Evolutionary conservation across 176 grass and related monocot genomes (phyloP).

Genomic region (bread wheat (Triticum aestivum)): DNA sequence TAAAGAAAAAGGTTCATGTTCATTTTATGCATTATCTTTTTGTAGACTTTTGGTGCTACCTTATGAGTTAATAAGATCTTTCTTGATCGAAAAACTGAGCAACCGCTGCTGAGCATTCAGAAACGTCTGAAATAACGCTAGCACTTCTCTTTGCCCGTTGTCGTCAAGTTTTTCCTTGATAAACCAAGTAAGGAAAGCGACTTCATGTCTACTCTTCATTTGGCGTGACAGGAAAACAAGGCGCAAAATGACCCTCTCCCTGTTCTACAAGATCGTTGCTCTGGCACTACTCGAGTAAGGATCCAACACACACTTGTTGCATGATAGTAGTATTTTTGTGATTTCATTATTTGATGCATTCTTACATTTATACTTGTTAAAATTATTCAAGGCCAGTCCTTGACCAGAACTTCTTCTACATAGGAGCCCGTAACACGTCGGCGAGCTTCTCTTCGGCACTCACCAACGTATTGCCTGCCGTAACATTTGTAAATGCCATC

Average conservation of each 20-base stretch:
- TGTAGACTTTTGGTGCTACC: no score
- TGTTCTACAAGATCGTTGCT: slow-evolving; percentile 71
- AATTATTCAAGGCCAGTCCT: slow-evolving; percentile 70
- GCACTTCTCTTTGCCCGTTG: background rate
- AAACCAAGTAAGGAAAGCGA: background rate
- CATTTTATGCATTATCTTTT: background rate
- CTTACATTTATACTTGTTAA: background rate
- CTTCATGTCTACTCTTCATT: background rate
- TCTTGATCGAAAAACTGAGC: background rate
- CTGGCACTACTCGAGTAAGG: slow-evolving; percentile 73
- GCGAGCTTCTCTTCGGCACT: slow-evolving; percentile 86
- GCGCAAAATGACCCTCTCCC: slow-evolving; percentile 56
- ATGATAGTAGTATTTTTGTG: background rate
- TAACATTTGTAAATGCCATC: slow-evolving; percentile 81
- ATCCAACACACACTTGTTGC: slow-evolving; percentile 1
- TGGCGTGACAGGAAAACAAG: slow-evolving; percentile 63
- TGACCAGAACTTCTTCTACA: slow-evolving; percentile 95
- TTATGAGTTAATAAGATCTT: no score
- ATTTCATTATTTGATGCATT: background rate
- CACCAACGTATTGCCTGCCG: slow-evolving; percentile 69
- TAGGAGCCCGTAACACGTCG: slow-evolving; percentile 75
- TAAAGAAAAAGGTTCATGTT: background rate
- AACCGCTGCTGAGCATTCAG: background rate
- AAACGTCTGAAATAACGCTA: background rate
- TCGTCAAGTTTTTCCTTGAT: background rate